Base-by-base conservation (phyloP, 2,329 filamentous ascomycete genomes). In the Monilinia fructicola region DNA sequence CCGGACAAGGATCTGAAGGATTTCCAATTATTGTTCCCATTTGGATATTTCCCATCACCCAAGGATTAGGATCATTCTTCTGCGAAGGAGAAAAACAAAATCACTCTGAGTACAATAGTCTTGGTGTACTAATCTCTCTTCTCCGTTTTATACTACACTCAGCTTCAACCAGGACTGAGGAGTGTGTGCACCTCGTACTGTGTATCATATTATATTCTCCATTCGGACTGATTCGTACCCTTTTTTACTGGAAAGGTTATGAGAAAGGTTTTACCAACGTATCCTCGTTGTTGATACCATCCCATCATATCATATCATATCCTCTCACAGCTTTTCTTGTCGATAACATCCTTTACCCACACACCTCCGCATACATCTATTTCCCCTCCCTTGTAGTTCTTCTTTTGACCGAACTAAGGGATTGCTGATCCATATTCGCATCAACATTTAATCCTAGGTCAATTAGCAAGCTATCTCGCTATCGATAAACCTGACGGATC, bases 371-470 rank as follows among this genome's bases (percentile, higher is more conserved):
- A 31, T 46, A 44, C 38, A 35, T 46, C 62, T 26, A n/a, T 28
- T 38, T 38, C 53, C 16, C 23, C 31, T 59, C 60, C 54, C 11
- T 26, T 52, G 54, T 58, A 42, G 63, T 16, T 48, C 42, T 46
- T 64, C 6, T 40, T 21, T 35, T 40, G 38, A 40, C 38, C 14
- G 38, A n/a, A 31, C 28, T 58, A n/a, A 53, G 40, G 62, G 62
- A 48, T 64, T 56, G 62, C 42, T 64, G 62, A 64, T 64, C 62
- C 23, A 59, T 64, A 64, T 64, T 58, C 53, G 31, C 62, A 65
- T 65, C 62, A 53, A 58, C 52, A n/a, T 48, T 50, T 54, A 38
- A 56, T 42, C 40, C 44, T 46, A 21, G 21, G 21, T n/a, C 26
- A n/a, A n/a, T n/a, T n/a, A 14, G 26, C 26, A 21, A 31, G 21